A percentile compares a stretch with the other conserved stretches of the same genome.
These are phyloP conservation scores for Nannizzia gypsea DNA, from an alignment of 2,329 filamentous ascomycete species.

Conservation along the genomic window DNA sequence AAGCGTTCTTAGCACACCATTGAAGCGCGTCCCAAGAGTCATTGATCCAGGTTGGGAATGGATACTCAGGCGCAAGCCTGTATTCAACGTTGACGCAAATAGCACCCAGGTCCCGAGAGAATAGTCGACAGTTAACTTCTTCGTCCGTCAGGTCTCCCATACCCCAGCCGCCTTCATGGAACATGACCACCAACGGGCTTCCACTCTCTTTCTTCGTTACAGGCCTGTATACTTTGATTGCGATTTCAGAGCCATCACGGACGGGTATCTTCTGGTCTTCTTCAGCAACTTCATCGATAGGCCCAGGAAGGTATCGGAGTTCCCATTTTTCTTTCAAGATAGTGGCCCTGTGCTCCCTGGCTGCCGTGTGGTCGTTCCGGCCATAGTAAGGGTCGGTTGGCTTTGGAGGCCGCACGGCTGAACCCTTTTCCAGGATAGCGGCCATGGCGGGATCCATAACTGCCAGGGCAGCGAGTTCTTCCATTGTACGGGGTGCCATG, in stretches of 20 bases:
- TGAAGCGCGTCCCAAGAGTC: conserved; percentile 32
- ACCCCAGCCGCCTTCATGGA: neutral
- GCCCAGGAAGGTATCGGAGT: neutral
- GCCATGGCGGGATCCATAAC: neutral
- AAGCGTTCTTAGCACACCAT: conserved; percentile 27
- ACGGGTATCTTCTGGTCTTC: neutral
- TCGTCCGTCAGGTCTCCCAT: neutral
- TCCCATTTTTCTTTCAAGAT: neutral
- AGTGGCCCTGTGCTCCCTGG: neutral
- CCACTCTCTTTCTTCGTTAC: neutral
- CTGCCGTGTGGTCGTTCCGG: neutral
- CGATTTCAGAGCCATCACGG: conserved; percentile 1
- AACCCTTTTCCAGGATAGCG: neutral
- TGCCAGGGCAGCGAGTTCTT: neutral
- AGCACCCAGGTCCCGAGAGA: conserved; percentile 22
- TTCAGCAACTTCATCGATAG: neutral
- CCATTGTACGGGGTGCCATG: neutral
- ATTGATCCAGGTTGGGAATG: conserved; percentile 28
- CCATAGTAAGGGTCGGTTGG: neutral
- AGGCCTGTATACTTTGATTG: neutral
- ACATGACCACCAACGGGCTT: neutral
- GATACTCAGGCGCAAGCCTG: conserved; percentile 30
- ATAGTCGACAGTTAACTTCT: conserved; percentile 2
- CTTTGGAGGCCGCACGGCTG: neutral
- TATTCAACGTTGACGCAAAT: conserved; percentile 38